phyloP scores from a whole-genome alignment of 352 stramenopile genomes.

The Thalassiosira livingstoniorum region DNA sequence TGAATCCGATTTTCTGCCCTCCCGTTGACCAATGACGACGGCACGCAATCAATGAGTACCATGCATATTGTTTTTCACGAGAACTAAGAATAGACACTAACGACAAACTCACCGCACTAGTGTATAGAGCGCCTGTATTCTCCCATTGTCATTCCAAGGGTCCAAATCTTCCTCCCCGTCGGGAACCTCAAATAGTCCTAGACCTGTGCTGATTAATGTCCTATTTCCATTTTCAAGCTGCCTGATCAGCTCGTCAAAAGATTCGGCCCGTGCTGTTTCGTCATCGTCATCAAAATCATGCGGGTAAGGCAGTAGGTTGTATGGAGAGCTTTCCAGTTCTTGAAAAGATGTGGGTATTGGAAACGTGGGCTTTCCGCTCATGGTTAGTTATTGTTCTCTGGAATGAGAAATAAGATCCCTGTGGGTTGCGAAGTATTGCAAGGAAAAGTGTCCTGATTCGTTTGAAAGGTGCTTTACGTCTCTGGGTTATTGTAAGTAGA shows the following conservation, averaged over 20 bases:
- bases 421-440: too few species aligned
- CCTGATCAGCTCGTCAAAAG: constrained; percentile 72
- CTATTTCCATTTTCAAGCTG: constrained; percentile 72
- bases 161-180: constrained; percentile 57
- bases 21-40: background rate
- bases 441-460: too few species aligned
- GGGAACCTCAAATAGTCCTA: constrained; percentile 66
- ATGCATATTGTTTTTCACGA: background rate
- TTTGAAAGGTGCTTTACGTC: too few species aligned
- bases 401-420: too few species aligned
- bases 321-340: constrained; percentile 78
- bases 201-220: constrained; percentile 47
- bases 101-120: constrained; percentile 64
- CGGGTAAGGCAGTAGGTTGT: constrained; percentile 85
- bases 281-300: constrained; percentile 83
- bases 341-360: constrained; percentile 80
- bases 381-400: constrained; percentile 35
- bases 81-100: constrained; percentile 46
- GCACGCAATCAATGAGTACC: background rate
- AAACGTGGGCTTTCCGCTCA: constrained; percentile 60
- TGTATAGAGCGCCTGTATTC: constrained; percentile 83
- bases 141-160: constrained; percentile 68
- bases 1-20: constrained; percentile 56
- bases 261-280: constrained; percentile 74
- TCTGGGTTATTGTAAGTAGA: too few species aligned